These are phyloP conservation scores for Dispira parvispora DNA, from an alignment of 192 early-diverging fungal species.

Conservation along the genomic window DNA sequence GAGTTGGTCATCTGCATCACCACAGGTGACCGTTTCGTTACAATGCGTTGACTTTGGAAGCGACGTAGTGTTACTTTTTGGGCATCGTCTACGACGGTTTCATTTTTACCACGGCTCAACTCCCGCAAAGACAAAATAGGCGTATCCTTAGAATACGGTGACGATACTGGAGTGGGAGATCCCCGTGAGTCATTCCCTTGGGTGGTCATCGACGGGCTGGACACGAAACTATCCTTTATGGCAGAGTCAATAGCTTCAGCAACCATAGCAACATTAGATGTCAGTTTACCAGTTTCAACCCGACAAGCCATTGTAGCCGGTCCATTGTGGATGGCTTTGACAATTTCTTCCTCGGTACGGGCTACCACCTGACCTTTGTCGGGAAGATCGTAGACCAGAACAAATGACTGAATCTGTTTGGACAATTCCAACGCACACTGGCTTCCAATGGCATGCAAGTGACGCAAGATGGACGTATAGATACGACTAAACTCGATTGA, in stretches of 20 bases:
- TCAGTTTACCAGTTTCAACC: neutral
- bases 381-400: conserved; percentile 1
- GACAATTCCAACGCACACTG: neutral
- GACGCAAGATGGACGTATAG: conserved; percentile 10
- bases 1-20: too few relatives aligned
- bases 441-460: conserved; percentile 5
- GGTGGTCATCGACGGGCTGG: neutral
- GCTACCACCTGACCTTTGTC: neutral
- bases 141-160: too few relatives aligned
- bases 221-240: neutral
- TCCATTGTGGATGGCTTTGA: neutral
- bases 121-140: too few relatives aligned
- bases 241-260: neutral
- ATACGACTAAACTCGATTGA: conserved; percentile 10
- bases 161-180: too few relatives aligned
- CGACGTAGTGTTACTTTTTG: too few relatives aligned
- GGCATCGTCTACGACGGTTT: too few relatives aligned
- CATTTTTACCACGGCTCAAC: too few relatives aligned
- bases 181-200: too few relatives aligned
- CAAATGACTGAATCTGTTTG: conserved; percentile 6
- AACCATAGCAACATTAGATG: too few relatives aligned
- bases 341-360: conserved; percentile 10
- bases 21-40: too few relatives aligned
- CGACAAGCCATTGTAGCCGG: neutral
- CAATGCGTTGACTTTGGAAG: too few relatives aligned